phyloP scores from a whole-genome alignment of 2,329 filamentous ascomycete species.

The Fusarium heterosporum region DNA sequence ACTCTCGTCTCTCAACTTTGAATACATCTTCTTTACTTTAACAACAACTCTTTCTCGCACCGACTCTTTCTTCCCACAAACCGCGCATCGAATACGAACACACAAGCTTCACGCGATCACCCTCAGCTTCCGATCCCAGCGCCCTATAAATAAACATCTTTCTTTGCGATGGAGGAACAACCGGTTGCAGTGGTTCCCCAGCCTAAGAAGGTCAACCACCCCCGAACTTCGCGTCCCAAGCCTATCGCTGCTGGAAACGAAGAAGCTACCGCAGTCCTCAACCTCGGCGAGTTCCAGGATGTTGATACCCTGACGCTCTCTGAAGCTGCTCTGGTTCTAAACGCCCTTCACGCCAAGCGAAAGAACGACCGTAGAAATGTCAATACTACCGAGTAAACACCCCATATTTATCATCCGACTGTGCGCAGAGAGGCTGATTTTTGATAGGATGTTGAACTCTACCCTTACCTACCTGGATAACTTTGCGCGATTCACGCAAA shows the following conservation, averaged over 20 bases:
- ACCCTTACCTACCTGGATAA: slow-evolving; percentile 93
- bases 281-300: slow-evolving; percentile 92
- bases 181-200: slow-evolving; percentile 17
- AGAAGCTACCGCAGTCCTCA: slow-evolving; percentile 83
- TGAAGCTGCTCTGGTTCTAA: slow-evolving; percentile 91
- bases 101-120: neutral
- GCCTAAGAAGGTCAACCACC: slow-evolving; percentile 40
- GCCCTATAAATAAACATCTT: slow-evolving; percentile 4
- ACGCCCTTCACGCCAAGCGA: slow-evolving; percentile 85
- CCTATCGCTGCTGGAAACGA: slow-evolving; percentile 81
- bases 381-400: slow-evolving; percentile 80
- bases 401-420: neutral
- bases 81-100: slow-evolving; percentile 2
- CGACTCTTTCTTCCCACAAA: neutral
- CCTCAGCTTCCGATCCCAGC: neutral
- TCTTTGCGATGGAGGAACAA: slow-evolving; percentile 29
- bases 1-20: slow-evolving; percentile 23
- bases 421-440: slow-evolving; percentile 17
- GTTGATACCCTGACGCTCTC: slow-evolving; percentile 93
- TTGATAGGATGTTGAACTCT: slow-evolving; percentile 78
- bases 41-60: neutral
- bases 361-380: slow-evolving; percentile 83
- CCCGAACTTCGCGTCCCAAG: slow-evolving; percentile 72
- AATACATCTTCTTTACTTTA: slow-evolving; percentile 11
- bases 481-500: slow-evolving; percentile 95